Base-by-base conservation (phyloP, 2,329 filamentous ascomycete species). In the Paracorniculantispora psalliotae region DNA sequence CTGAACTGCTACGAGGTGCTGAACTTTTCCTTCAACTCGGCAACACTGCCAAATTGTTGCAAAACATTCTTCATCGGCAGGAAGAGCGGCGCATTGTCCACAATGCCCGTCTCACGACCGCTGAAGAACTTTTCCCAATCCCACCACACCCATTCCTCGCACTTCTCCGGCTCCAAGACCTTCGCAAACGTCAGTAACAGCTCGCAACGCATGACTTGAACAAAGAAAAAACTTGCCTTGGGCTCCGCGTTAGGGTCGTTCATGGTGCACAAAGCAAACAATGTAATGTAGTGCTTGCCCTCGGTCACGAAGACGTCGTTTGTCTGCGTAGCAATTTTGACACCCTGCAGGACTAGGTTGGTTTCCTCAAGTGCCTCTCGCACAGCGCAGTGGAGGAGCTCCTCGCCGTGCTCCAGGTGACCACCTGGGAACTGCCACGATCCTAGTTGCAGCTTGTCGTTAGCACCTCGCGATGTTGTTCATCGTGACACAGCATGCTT, bases 351-450 rank as follows among this genome's bases (percentile, higher is more conserved):
- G 0, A 71, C 65, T 0, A 91, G 76, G 0, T 81, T 87, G 0
- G 89, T 91, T 67, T 93, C 90, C 68, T 93, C 90, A 0, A 83
- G 67, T 0, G 82, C 77, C 71, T 93, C 90, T 4, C 90, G 81
- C 49, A 74, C 79, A 0, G 88, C 88, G 60, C 89, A 91, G 0
- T 72, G 69, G 21, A 84, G 76, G 33, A 84, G 79, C 1, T 77
- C 77, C 68, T 93, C 90, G 62, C 82, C 81, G 59, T 82, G 81
- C 61, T 93, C 90, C 17, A 92, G 80, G 66, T 93, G 89, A 0
- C 90, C 90, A 23, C 90, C 90, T 0, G 90, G 89, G 15, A 91
- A 81, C 52, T 85, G 86, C 73, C 81, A 84, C 0, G 81, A 85
- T 1, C 82, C 85, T 82, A 33, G 12, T 21, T 12, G 47, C 54